Percentiles rank a stretch among this genome's conserved stretches.
Conservation (phyloP, 2,329 filamentous ascomycete species). For the Helotiales sp. region DNA sequence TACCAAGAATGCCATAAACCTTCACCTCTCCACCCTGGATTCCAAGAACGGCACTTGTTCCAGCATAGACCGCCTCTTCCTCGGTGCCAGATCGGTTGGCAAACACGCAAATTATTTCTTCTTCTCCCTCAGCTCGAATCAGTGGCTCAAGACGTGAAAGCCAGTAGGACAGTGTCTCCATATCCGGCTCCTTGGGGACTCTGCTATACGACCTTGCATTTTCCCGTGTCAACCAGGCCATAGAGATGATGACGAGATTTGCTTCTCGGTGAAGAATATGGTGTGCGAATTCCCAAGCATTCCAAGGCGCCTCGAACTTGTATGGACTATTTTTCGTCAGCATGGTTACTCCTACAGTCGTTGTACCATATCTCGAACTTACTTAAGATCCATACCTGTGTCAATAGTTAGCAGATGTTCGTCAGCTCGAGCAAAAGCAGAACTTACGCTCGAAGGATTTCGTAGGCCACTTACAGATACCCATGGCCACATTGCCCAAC, state of each 20-base stretch:
- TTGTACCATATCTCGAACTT: slow-evolving; percentile 1
- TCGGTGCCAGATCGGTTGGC: slow-evolving; percentile 72
- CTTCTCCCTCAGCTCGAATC: slow-evolving; percentile 49
- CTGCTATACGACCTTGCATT: slow-evolving; percentile 47
- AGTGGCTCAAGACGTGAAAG: slow-evolving; percentile 68
- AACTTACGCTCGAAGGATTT: slow-evolving; percentile 9
- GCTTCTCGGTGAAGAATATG: slow-evolving; percentile 57
- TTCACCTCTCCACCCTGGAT: slow-evolving; percentile 64
- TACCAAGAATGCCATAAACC: slow-evolving; percentile 69
- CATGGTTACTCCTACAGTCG: not conserved
- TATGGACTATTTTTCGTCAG: slow-evolving; percentile 43
- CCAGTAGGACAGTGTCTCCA: slow-evolving; percentile 77
- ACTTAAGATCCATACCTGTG: slow-evolving; percentile 63
- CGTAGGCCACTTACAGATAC: slow-evolving; percentile 52
- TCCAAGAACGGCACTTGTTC: slow-evolving; percentile 70
- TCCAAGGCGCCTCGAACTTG: slow-evolving; percentile 51
- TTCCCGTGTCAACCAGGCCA: slow-evolving; percentile 74
- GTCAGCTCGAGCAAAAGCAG: not conserved
- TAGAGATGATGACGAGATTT: slow-evolving; percentile 67
- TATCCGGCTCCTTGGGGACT: slow-evolving; percentile 60
- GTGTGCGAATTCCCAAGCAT: slow-evolving; percentile 46
- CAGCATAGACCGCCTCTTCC: slow-evolving; percentile 66
- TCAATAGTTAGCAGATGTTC: not conserved
- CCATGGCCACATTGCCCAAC: slow-evolving; percentile 54
- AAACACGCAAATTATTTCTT: slow-evolving; percentile 68